Evolutionary conservation across 1,139 yeast species (phyloP), one percentile per base, ranked within the genome.

Genomic region (Geotrichum europaeum): DNA sequence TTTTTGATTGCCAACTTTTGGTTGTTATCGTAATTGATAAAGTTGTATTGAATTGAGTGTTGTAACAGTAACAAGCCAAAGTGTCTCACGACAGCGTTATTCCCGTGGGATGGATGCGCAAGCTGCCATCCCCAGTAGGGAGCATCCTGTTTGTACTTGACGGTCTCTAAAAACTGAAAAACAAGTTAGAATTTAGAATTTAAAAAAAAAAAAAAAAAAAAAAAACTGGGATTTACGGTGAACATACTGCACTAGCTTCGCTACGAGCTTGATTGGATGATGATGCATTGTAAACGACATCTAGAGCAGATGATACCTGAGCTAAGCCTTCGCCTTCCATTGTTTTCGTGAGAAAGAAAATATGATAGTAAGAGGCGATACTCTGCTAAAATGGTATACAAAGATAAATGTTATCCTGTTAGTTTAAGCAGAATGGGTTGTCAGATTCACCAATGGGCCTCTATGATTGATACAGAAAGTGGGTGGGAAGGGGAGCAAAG

Each of bases 61-160:
- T 90, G 91, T 51, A 94, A 76, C 63, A 95, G 75, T 25, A 94
- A 86, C 58, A 94, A 78, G 0, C 99, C 99, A 72, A 84, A 95
- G 72, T 95, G 97, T 64, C 97, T 84, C 22, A 92, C 91, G 47
- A 89, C 85, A 65, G 81, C 83, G 67, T 84, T 82, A 61, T 82
- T 79, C 56, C 84, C 82, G 68, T 83, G 82, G 65, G 85, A 85
- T 54, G 82, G 82, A 9, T 80, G 79, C 1, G 96, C 94, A 63
- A 94, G 79, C 70, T 88, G 92, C 75, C 86, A 92, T 1, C 99
- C 99, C 94, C 96, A 91, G 64, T 78, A 83, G 0, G 98, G 97
- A 50, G 96, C 87, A 70, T 91, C 95, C 15, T 86, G 89, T 64
- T 87, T 85, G 52, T 79, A 76, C 70, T 90, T 91, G 53, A 92